phyloP scores from a whole-genome alignment of 208 protist genomes.

The Naegleria fowleri region DNA sequence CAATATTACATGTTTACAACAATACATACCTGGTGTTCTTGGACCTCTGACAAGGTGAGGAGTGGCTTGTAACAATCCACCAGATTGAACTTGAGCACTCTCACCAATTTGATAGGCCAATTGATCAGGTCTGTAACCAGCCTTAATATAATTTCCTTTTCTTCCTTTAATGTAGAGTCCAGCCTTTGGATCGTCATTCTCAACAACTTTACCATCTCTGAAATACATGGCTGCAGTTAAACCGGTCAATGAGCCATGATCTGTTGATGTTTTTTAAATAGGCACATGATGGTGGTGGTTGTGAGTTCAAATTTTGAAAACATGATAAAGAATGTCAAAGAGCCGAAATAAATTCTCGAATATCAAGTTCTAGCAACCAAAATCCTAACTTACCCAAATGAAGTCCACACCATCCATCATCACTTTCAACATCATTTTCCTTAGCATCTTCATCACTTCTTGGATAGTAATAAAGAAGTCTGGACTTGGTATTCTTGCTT shows the following conservation, averaged over 20 bases:
- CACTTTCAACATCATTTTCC: slow-evolving; percentile 11
- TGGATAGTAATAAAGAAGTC: slow-evolving; percentile 57
- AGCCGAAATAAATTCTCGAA: no score
- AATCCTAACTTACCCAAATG: slow-evolving; percentile 45
- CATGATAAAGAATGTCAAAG: no score
- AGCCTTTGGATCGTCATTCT: slow-evolving; percentile 40
- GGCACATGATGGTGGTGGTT: no score
- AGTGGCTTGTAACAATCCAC: slow-evolving; percentile 52
- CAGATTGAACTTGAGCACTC: slow-evolving; percentile 49
- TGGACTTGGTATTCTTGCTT: slow-evolving; percentile 41
- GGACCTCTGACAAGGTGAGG: slow-evolving; percentile 52
- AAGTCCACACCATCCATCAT: slow-evolving; percentile 51
- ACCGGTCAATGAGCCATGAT: slow-evolving; percentile 52
- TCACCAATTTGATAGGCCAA: slow-evolving; percentile 59
- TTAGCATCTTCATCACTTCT: slow-evolving; percentile 21
- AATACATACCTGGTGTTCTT: background rate
- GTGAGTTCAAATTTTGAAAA: no score
- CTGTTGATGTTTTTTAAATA: no score
- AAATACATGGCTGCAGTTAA: slow-evolving; percentile 50
- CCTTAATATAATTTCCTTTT: slow-evolving; percentile 44
- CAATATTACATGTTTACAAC: no score
- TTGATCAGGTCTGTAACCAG: slow-evolving; percentile 38
- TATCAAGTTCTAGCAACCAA: no score
- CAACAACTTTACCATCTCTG: slow-evolving; percentile 11
- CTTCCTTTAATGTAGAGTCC: slow-evolving; percentile 47